Evolutionary conservation across 352 stramenopile species (phyloP), one percentile per base, ranked within the genome.

Genomic region (Phytophthora rubi): DNA sequence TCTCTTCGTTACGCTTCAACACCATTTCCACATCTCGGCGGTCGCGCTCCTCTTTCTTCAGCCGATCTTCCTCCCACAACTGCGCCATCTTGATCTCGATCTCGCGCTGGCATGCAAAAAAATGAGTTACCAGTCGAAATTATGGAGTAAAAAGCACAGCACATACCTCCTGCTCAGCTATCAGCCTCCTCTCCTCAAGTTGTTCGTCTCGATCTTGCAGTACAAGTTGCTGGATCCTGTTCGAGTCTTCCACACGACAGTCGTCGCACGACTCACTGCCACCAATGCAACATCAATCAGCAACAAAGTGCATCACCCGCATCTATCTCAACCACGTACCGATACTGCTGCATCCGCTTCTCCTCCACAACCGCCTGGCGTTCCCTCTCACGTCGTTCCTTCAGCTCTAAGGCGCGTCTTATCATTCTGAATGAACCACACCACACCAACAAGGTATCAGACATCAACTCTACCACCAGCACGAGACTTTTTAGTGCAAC

Each of bases 31-130:
- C 59, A 54, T 94, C 86, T 49, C 62, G 35, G 1, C 78, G 82
- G 3, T 94, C 85, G 32, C 85, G 81, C 28, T 88, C 80, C 37
- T 94, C 86, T 70, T 92, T 94, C 72, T 91, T 89, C 18, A 85
- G 70, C 8, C 83, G 83, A 59, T 94, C 86, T 33, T 86, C 79
- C 28, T 82, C 82, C 85, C 86, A 94, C 10, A 94, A 70, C 62
- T 88, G 74, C 6, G 85, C 82, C 86, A 94, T 93, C 54, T 71
- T 69, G 26, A 53, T 53, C 49, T 94, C 86, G 18, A 80, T 61
- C 18, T 74, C 59, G 45, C 66, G 75, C 83, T 91, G 35, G 0
- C 35, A 49, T 16, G 10, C 35, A n/a, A n/a, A 15, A 44, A 44
- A 44, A 2, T 6, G 6, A 44, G 37, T 44, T 15, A 44, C 37